phyloP scores from a whole-genome alignment of 352 stramenopile genomes.

The Peronospora farinosa region DNA sequence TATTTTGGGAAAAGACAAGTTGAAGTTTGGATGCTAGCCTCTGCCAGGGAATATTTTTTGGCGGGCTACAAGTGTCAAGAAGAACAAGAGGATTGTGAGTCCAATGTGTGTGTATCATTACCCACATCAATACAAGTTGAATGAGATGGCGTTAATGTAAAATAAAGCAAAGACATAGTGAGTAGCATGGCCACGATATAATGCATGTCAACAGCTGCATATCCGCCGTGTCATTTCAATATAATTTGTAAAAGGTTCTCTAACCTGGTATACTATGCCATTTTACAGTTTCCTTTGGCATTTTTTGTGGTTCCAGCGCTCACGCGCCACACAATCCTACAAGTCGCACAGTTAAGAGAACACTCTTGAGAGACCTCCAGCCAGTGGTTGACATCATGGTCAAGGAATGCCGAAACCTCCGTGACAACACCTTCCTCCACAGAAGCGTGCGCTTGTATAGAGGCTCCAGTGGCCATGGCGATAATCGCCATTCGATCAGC shows the following conservation, averaged over 20 bases:
- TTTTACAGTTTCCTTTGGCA: background rate
- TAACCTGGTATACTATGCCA: conserved; percentile 4
- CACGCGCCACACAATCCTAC: conserved; percentile 19
- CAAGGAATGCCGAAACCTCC: too few relatives aligned
- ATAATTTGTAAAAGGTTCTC: conserved; percentile 7
- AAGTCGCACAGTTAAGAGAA: conserved; percentile 18
- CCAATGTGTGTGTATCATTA: conserved; percentile 93
- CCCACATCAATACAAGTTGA: conserved; percentile 91
- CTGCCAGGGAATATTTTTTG: conserved; percentile 20
- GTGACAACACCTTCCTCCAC: too few relatives aligned
- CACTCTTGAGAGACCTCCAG: too few relatives aligned
- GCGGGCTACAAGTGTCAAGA: too few relatives aligned
- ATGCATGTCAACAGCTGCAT: conserved; percentile 47
- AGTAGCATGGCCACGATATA: conserved; percentile 21
- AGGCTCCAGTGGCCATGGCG: too few relatives aligned
- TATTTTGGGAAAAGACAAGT: background rate
- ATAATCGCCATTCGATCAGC: too few relatives aligned
- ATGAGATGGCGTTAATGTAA: conserved; percentile 15
- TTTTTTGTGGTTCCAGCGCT: conserved; percentile 32
- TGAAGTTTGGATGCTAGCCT: background rate
- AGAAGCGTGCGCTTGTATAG: too few relatives aligned
- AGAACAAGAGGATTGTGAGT: conserved; percentile 90
- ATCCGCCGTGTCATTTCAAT: conserved; percentile 22
- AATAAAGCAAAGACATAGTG: background rate
- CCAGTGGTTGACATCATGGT: too few relatives aligned